phyloP scores from a whole-genome alignment of 129 eudicot species.

The Arctium lappa region DNA sequence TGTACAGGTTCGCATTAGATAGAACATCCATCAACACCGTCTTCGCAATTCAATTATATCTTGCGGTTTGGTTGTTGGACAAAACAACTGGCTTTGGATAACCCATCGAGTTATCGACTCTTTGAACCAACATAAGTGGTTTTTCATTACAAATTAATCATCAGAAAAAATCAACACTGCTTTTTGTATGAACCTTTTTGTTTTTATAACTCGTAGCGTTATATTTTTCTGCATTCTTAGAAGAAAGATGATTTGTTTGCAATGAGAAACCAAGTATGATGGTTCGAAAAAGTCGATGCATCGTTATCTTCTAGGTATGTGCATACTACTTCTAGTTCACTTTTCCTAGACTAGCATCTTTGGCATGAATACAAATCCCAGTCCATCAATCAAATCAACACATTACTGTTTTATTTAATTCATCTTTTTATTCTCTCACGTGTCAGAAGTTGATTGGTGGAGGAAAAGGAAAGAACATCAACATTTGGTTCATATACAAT shows the following conservation, averaged over 20 bases:
- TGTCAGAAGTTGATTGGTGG: too few relatives aligned
- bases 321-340: not conserved
- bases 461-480: too few relatives aligned
- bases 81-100: slow-evolving; percentile 19
- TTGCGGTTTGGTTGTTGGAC: slow-evolving; percentile 30
- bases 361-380: too few relatives aligned
- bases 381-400: too few relatives aligned
- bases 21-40: slow-evolving; percentile 30
- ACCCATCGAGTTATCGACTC: not conserved
- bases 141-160: too few relatives aligned
- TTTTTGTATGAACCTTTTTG: not conserved
- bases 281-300: not conserved
- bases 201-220: not conserved
- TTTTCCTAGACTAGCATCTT: not conserved
- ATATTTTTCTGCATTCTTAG: too few relatives aligned
- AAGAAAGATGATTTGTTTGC: not conserved
- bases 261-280: not conserved
- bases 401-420: too few relatives aligned
- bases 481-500: not conserved
- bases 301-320: not conserved
- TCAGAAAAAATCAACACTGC: not conserved
- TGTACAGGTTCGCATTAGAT: slow-evolving; percentile 30
- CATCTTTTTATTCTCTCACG: not conserved
- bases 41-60: slow-evolving; percentile 27
- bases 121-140: not conserved